These are phyloP conservation scores for Silene noctiflora DNA, from an alignment of 179 eudicot species.

Conservation along the genomic window DNA sequence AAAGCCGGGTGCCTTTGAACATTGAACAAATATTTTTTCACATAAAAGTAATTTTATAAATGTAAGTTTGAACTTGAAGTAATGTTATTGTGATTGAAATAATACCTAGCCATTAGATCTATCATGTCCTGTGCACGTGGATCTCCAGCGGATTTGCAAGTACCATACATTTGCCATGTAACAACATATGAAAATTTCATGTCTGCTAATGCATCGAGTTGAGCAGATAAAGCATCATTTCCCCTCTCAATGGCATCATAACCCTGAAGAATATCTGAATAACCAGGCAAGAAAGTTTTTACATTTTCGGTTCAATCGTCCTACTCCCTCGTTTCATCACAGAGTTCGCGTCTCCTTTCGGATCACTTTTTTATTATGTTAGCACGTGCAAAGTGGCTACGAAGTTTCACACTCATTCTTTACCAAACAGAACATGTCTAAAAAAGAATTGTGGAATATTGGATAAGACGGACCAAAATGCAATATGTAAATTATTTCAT, in stretches of 20 bases:
- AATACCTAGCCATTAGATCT: conserved; percentile 73
- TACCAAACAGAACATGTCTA: not conserved
- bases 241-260: conserved; percentile 72
- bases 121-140: conserved; percentile 84
- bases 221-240: conserved; percentile 69
- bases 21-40: conserved; percentile 18
- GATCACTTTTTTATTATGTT: not conserved
- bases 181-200: conserved; percentile 80
- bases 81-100: not conserved
- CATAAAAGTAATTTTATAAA: not conserved
- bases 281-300: conserved; percentile 15
- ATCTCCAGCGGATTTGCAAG: conserved; percentile 69
- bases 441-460: not conserved
- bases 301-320: not conserved
- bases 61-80: not conserved
- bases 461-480: not conserved
- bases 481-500: not conserved
- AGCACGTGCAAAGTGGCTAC: too few relatives aligned
- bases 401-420: too few relatives aligned
- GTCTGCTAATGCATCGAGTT: conserved; percentile 86
- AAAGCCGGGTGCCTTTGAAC: conserved; percentile 72
- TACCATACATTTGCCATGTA: conserved; percentile 88
- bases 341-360: too few relatives aligned
- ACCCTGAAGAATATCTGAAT: conserved; percentile 75
- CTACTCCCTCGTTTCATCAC: too few relatives aligned